Percentiles rank a stretch among this genome's conserved stretches.
These are phyloP conservation scores for Penicillium griseofulvum DNA, from an alignment of 2,329 filamentous ascomycete genomes.

Conservation along the genomic window DNA sequence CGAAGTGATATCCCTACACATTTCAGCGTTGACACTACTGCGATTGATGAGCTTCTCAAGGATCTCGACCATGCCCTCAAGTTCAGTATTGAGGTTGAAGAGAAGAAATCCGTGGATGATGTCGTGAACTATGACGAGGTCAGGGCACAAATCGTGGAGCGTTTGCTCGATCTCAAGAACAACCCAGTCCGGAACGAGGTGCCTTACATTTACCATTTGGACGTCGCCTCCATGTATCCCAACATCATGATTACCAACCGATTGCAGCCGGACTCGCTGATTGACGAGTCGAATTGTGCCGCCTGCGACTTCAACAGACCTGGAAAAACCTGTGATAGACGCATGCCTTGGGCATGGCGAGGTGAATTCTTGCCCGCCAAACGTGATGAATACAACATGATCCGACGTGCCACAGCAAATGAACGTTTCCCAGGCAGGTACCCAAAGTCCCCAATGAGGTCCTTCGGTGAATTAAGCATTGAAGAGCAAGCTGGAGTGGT, in stretches of 20 bases:
- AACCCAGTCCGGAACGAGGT: conserved; percentile 81
- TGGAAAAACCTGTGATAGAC: conserved; percentile 92
- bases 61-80: conserved; percentile 86
- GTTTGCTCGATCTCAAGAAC: conserved; percentile 69
- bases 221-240: conserved; percentile 98
- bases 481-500: conserved; percentile 81
- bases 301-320: conserved; percentile 98
- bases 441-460: conserved; percentile 66
- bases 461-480: conserved; percentile 74
- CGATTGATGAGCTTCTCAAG: conserved; percentile 80
- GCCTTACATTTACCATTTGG: conserved; percentile 94
- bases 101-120: conserved; percentile 77
- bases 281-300: conserved; percentile 90
- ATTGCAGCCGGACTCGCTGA: conserved; percentile 98
- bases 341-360: conserved; percentile 96
- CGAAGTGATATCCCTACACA: conserved; percentile 92
- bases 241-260: conserved; percentile 99
- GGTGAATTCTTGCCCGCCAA: conserved; percentile 96
- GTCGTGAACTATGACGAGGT: conserved; percentile 80
- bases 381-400: conserved; percentile 99
- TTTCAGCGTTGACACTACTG: conserved; percentile 83
- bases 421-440: conserved; percentile 83
- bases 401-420: conserved; percentile 83
- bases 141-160: conserved; percentile 73
- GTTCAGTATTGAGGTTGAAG: conserved; percentile 82